Percentiles rank a stretch among this genome's conserved stretches.
Evolutionary conservation across 352 stramenopile genomes (phyloP).

Genomic region (Lagenidium giganteum): DNA sequence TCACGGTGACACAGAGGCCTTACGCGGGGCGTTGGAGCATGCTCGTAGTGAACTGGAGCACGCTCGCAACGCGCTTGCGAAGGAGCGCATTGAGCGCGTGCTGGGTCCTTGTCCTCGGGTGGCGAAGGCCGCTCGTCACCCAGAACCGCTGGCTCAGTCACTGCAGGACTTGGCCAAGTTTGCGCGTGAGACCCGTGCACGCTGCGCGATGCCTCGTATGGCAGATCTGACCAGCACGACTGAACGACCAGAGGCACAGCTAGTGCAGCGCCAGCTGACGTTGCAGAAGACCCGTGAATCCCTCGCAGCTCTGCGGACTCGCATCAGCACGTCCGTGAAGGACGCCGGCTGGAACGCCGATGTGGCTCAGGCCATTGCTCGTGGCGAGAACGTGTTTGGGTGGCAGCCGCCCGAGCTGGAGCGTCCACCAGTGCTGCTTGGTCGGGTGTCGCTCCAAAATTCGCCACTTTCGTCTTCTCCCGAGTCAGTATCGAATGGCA

Average conservation of each 20-base stretch:
- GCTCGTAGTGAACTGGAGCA: conserved; percentile 36
- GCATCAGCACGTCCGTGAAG: conserved; percentile 26
- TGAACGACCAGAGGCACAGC: conserved; percentile 23
- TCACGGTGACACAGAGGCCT: conserved; percentile 33
- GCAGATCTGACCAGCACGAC: conserved; percentile 32
- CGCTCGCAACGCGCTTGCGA: conserved; percentile 36
- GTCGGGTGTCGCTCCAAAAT: conserved; percentile 36
- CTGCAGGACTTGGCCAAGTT: conserved; percentile 33
- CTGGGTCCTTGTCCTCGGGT: conserved; percentile 17
- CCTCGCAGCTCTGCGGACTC: conserved; percentile 24
- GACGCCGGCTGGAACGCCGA: conserved; percentile 47
- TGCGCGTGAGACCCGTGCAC: conserved; percentile 32
- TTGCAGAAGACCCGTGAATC: conserved; percentile 27
- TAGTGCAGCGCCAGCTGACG: conserved; percentile 32
- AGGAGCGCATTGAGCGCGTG: conserved; percentile 40
- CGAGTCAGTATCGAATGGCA: too few relatives aligned
- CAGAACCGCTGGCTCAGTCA: conserved; percentile 19
- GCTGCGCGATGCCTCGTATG: conserved; percentile 45
- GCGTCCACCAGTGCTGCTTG: conserved; percentile 36
- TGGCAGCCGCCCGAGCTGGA: conserved; percentile 58
- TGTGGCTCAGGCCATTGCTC: conserved; percentile 35
- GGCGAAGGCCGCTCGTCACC: conserved; percentile 3
- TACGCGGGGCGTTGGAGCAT: conserved; percentile 36
- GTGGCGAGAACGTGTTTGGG: conserved; percentile 48
- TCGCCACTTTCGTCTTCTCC: too few relatives aligned